These are phyloP conservation scores for Russula emetica DNA, from an alignment of 768 basidiomycete species.

Conservation along the genomic window DNA sequence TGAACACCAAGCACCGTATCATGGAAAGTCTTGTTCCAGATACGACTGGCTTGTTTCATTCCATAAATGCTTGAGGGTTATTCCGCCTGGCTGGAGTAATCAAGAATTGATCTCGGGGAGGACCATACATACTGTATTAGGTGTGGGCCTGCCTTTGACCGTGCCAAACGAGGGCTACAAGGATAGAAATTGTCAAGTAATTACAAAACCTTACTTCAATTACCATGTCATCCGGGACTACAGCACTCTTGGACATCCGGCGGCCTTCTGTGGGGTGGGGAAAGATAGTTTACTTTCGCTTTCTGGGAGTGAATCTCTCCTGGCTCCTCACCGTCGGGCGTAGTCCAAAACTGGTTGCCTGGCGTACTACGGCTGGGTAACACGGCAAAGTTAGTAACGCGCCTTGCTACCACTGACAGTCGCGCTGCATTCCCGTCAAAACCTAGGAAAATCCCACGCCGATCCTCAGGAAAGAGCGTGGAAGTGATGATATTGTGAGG, in stretches of 20 bases:
- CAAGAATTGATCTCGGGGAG: constrained; percentile 26
- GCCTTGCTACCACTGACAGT: neutral
- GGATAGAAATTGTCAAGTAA: no score
- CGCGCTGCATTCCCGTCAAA: neutral
- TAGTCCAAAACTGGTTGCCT: no score
- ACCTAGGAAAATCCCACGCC: neutral
- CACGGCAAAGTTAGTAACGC: no score
- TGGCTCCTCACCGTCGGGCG: no score
- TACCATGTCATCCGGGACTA: constrained; percentile 8
- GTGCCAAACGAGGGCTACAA: constrained; percentile 26
- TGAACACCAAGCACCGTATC: no score
- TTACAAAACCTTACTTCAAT: no score
- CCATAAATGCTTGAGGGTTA: no score
- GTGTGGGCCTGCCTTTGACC: constrained; percentile 10
- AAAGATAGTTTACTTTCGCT: constrained; percentile 84
- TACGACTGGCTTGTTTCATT: no score
- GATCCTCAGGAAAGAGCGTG: neutral
- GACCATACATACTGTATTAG: constrained; percentile 26
- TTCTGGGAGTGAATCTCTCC: no score
- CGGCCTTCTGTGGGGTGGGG: constrained; percentile 69
- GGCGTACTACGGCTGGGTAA: no score
- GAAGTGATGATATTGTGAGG: neutral
- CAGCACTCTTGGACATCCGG: constrained; percentile 25
- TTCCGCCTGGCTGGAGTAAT: no score
- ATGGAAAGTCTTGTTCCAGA: no score